Evolutionary conservation across 306 rosid genomes (phyloP).

Genomic region (Cajanus cajan): DNA sequence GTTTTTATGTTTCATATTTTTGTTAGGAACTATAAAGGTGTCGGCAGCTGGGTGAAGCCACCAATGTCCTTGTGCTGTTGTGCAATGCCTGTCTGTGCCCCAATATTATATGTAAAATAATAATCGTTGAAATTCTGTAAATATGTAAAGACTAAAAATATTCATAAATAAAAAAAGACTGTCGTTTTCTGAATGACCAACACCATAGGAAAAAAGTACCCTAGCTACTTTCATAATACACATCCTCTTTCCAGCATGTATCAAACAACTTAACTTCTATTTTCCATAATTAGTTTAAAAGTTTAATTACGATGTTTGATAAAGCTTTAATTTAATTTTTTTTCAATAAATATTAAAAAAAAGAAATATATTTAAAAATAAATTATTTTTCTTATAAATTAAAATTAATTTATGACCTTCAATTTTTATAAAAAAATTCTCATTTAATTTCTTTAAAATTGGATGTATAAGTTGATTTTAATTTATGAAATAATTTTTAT

Average conservation of each 20-base stretch:
- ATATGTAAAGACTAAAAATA: not conserved
- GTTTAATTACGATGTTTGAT: too few relatives aligned
- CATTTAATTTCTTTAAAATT: too few relatives aligned
- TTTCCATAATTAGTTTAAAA: not conserved
- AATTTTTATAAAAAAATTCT: too few relatives aligned
- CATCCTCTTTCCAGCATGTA: not conserved
- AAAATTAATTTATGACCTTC: too few relatives aligned
- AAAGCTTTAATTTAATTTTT: too few relatives aligned
- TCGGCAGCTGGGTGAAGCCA: conserved; percentile 13
- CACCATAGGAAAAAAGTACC: too few relatives aligned
- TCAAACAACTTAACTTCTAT: not conserved
- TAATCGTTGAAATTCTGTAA: not conserved
- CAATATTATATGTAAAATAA: not conserved
- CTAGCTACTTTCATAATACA: not conserved
- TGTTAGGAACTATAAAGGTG: not conserved
- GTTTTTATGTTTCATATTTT: not conserved
- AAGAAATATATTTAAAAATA: too few relatives aligned
- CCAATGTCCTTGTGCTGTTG: not conserved
- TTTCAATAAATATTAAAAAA: too few relatives aligned
- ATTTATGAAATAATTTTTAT: too few relatives aligned
- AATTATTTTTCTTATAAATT: too few relatives aligned
- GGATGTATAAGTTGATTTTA: too few relatives aligned
- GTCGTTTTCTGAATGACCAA: not conserved
- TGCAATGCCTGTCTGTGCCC: not conserved
- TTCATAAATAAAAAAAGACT: not conserved